Conservation (phyloP, 805 yeast genomes). For the Wickerhamomyces subpelliculosus region DNA sequence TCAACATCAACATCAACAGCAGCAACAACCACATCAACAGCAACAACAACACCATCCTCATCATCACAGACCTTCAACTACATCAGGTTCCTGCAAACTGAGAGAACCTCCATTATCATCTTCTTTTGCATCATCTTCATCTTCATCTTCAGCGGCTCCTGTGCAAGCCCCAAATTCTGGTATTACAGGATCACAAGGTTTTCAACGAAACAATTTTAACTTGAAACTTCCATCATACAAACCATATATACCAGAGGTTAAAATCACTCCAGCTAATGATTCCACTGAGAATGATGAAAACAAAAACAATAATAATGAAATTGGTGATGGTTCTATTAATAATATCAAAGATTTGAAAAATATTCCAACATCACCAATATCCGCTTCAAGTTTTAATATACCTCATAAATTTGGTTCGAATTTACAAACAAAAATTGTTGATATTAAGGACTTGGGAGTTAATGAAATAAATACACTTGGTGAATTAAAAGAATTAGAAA, state of each 20-base stretch:
- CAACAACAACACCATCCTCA: neutral
- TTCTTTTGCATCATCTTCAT: no score
- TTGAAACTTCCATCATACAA: neutral
- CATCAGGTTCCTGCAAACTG: neutral
- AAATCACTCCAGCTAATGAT: neutral
- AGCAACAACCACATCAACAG: neutral
- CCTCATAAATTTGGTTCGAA: neutral
- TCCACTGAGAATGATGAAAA: no score
- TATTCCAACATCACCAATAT: neutral
- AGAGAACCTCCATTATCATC: neutral
- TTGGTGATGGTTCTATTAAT: no score
- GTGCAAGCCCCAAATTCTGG: no score
- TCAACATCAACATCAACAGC: neutral
- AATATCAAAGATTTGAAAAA: neutral
- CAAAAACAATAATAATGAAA: neutral
- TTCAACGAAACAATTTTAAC: neutral
- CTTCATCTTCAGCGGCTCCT: no score
- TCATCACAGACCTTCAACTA: neutral
- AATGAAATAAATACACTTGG: constrained; percentile 4
- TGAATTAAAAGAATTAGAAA: constrained; percentile 4
- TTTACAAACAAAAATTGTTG: neutral
- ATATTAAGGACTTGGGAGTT: neutral
- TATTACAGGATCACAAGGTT: no score
- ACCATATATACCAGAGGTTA: neutral
- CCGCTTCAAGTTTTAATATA: neutral